Percentiles rank a stretch among this genome's conserved stretches.
These are phyloP conservation scores for Athelia psychrophila DNA, from an alignment of 1,284 basidiomycete genomes.

Conservation along the genomic window DNA sequence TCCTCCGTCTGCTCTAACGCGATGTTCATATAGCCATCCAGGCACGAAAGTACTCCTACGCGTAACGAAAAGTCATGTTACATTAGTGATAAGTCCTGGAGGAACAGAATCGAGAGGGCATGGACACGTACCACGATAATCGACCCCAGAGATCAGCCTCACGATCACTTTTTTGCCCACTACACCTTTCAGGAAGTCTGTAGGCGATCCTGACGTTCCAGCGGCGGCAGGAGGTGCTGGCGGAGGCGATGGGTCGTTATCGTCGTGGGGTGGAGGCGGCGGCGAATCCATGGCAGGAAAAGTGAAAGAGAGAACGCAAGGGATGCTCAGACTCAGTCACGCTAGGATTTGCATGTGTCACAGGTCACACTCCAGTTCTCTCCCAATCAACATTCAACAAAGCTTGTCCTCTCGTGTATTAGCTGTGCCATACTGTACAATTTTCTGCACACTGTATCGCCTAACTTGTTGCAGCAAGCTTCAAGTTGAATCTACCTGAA, in stretches of 20 bases:
- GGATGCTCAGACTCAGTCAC: too few relatives aligned
- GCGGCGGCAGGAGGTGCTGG: slow-evolving; percentile 42
- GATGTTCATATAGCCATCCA: slow-evolving; percentile 99
- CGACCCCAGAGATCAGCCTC: slow-evolving; percentile 91
- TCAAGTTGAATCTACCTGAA: too few relatives aligned
- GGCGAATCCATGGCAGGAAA: background rate
- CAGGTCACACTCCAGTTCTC: too few relatives aligned
- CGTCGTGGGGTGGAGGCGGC: background rate
- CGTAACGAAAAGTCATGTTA: background rate
- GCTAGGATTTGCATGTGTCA: too few relatives aligned
- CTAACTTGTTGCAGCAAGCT: too few relatives aligned
- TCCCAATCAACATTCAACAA: too few relatives aligned
- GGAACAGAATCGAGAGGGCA: background rate
- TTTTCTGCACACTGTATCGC: too few relatives aligned
- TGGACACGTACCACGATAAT: slow-evolving; percentile 79
- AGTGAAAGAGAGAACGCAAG: too few relatives aligned
- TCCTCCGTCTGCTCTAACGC: slow-evolving; percentile 97
- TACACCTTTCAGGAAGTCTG: slow-evolving; percentile 89
- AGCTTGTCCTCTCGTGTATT: too few relatives aligned
- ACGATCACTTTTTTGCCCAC: slow-evolving; percentile 96
- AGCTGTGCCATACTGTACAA: too few relatives aligned
- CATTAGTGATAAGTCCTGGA: background rate
- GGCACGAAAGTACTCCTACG: slow-evolving; percentile 90
- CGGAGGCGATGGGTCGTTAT: slow-evolving; percentile 33
- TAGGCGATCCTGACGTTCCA: slow-evolving; percentile 77